A percentile compares a stretch with the other conserved stretches of the same genome.
phyloP scores from a whole-genome alignment of 805 yeast genomes.

The Schizosaccharomyces pombe region DNA sequence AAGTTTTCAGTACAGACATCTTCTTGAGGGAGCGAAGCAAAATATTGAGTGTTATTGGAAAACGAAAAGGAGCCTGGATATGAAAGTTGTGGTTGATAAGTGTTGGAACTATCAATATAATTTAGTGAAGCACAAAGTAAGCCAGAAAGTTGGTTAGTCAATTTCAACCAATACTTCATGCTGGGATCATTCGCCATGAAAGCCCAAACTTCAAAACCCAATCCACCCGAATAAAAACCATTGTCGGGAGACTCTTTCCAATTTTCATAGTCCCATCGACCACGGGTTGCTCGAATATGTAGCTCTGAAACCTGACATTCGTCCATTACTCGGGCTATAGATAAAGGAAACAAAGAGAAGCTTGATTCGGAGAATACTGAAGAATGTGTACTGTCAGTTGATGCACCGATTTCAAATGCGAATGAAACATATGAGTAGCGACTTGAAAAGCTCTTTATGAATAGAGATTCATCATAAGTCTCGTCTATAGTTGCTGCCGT shows the following conservation, averaged over 20 bases:
- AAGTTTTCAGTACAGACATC: constrained; percentile 92
- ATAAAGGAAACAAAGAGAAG: constrained; percentile 41
- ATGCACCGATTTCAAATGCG: background rate
- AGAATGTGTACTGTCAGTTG: background rate
- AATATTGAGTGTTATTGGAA: constrained; percentile 19
- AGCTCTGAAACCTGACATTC: constrained; percentile 46
- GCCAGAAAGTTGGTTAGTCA: constrained; percentile 64
- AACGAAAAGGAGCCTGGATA: background rate
- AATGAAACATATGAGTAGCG: background rate
- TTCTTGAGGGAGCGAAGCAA: constrained; percentile 83
- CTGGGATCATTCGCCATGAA: constrained; percentile 38
- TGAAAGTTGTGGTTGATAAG: constrained; percentile 15
- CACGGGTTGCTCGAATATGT: constrained; percentile 72
- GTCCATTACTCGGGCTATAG: constrained; percentile 53
- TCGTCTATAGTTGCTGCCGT: background rate
- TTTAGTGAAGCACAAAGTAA: constrained; percentile 86
- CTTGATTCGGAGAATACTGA: background rate
- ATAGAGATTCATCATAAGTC: background rate
- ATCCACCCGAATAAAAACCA: constrained; percentile 65
- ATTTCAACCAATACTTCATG: constrained; percentile 31
- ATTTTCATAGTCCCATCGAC: constrained; percentile 75
- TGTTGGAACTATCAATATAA: constrained; percentile 55
- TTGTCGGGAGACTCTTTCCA: constrained; percentile 66
- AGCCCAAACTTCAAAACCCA: constrained; percentile 90
- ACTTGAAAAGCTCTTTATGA: background rate